Evolutionary conservation across 2,329 filamentous ascomycete genomes (phyloP), one percentile per base, ranked within the genome.

Genomic region (Fusarium liriodendri): DNA sequence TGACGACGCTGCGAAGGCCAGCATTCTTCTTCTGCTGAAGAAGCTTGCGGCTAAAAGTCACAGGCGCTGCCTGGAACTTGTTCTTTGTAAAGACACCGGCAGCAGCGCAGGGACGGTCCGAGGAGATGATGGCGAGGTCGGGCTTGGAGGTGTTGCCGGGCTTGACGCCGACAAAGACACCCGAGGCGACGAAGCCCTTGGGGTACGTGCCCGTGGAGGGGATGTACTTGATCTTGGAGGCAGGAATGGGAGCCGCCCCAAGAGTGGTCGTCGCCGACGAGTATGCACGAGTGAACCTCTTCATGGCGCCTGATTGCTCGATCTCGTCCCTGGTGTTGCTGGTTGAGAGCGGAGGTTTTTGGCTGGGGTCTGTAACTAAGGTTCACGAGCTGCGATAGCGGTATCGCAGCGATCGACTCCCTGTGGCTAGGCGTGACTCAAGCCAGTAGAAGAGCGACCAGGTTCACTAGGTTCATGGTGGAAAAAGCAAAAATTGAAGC

Each of bases 41-140:
- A 69, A 95, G 90, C 66, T 92, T 88, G 73, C 91, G 89, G 82
- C 93, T 96, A 70, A 97, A 93, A 33, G 94, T 95, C 52, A 99
- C 96, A 6, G 97, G 97, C 13, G 97, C 97, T 20, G 97, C 97
- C 84, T 98, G 95, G 85, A 99, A 99, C 83, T 96, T 95, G 86
- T 99, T 99, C 83, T 95, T 97, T 64, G 97, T 99, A 85, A 98
- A 98, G 54, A 98, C 95, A 8, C 95, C 97, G 1, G 95, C 95
- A 11, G 93, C 95, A 8, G 94, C 89, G 83, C 95, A 98, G 64
- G 95, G 95, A 62, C 88, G 88, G 78, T 98, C 94, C 8, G 97
- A 98, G 20, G 93, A 92, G 73, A 99, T 89, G 75, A 99, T 89
- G 38, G 95, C 95, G 59, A 99, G 89, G 82, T 99, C 97, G 35